These are phyloP conservation scores for Trichoderma breve DNA, from an alignment of 2,329 filamentous ascomycete genomes.

Conservation along the genomic window DNA sequence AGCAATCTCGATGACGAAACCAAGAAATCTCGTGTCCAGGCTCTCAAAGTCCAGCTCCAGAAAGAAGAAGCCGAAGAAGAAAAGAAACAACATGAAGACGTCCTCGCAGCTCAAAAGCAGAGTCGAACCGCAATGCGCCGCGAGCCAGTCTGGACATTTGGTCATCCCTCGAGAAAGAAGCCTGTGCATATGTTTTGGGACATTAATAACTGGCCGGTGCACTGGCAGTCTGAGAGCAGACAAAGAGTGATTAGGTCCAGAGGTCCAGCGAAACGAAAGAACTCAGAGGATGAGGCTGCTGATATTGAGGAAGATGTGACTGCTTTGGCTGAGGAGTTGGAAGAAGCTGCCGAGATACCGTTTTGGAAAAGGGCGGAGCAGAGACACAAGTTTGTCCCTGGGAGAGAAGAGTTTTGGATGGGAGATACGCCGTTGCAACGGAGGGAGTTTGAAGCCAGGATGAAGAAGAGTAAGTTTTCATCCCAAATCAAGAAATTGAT, in stretches of 20 bases:
- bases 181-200: constrained; percentile 39
- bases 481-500: not conserved
- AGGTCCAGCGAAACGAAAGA: not conserved
- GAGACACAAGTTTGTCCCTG: constrained; percentile 25
- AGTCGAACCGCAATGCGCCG: constrained; percentile 23
- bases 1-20: not conserved
- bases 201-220: constrained; percentile 48
- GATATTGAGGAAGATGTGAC: not conserved
- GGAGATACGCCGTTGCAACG: constrained; percentile 34
- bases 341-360: constrained; percentile 6
- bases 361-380: constrained; percentile 9
- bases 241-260: constrained; percentile 30
- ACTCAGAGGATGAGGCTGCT: not conserved
- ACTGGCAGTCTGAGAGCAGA: constrained; percentile 36
- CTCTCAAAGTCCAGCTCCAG: not conserved
- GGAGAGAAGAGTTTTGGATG: constrained; percentile 29
- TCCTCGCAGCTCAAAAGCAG: not conserved
- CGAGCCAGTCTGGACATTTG: constrained; percentile 36
- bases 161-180: constrained; percentile 26
- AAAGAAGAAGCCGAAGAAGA: constrained; percentile 16
- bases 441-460: constrained; percentile 26
- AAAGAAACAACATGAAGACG: not conserved
- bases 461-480: constrained; percentile 12
- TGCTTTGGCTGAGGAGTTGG: not conserved
- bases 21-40: not conserved